Evolutionary conservation across 495 filamentous ascomycete species (phyloP), one percentile per base, ranked within the genome.

Genomic region (Talaromyces nanjingensis): DNA sequence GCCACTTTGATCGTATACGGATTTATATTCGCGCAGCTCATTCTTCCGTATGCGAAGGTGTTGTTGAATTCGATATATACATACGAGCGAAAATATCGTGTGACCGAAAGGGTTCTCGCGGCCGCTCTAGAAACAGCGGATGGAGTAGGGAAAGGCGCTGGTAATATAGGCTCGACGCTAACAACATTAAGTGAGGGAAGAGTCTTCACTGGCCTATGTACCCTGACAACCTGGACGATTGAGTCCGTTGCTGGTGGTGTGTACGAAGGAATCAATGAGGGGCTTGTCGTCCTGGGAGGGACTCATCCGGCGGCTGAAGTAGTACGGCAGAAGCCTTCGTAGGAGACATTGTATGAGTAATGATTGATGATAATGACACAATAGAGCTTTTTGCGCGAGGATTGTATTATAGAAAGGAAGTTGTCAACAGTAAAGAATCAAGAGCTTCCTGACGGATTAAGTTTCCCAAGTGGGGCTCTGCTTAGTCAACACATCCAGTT

Each of bases 191-290:
- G 83, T 39, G 83, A 86, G 64, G 85, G 86, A 1, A 83, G 78
- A 58, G 66, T 87, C 20, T 84, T 84, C 6, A 71, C 81, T 65
- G 75, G 74, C 2, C 66, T 86, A 27, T 77, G 77, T 47, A 80
- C 81, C 4, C 55, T 83, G 12, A 77, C 78, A 1, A 66, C 71
- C 4, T 88, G 85, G 85, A 81, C 84, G 75, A 66, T 87, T 22
- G 82, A 85, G 65, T 81, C 82, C 14, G 73, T 89, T 49, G 80
- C 81, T 3, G 85, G 83, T 16, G 87, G 87, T 14, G 75, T 90
- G 37, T 83, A 86, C 67, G 87, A 90, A 58, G 87, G 87, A 0
- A 76, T 89, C 49, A 81, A 81, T 1, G 83, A 88, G 66, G 87
- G 86, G 4, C 76, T 90, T 72, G 66, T 70, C 34, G 75, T 83